phyloP scores from a whole-genome alignment of 495 filamentous ascomycete species.

The Neurospora sp. region DNA sequence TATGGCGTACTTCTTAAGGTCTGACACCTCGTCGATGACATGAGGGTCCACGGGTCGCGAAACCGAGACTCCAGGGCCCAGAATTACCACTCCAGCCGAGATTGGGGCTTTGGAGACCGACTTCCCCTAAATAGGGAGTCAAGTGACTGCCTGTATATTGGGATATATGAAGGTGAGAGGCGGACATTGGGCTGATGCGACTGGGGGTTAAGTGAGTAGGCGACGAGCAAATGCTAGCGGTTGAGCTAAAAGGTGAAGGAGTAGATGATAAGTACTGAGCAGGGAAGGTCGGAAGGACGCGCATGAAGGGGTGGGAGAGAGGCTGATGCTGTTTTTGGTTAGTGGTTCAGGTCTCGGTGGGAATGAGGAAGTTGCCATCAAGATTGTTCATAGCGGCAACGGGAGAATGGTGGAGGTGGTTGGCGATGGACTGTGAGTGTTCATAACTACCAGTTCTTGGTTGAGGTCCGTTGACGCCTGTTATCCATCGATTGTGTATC shows the following conservation, averaged over 20 bases:
- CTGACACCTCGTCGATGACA: background rate
- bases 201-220: background rate
- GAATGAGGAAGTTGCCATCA: background rate
- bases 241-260: background rate
- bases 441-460: background rate
- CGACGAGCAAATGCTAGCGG: background rate
- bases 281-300: background rate
- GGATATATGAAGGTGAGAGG: background rate
- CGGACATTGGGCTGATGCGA: background rate
- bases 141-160: background rate
- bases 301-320: background rate
- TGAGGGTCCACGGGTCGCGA: no score
- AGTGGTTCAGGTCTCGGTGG: background rate
- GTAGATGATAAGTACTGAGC: background rate
- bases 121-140: background rate
- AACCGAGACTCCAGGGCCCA: background rate
- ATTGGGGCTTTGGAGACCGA: background rate
- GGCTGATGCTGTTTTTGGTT: background rate
- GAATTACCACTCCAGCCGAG: background rate
- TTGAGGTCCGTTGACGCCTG: background rate
- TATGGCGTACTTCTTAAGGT: background rate
- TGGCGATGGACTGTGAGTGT: background rate
- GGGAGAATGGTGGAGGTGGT: background rate
- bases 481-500: background rate
- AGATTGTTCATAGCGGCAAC: background rate